Percentiles rank a stretch among this genome's conserved stretches.
Evolutionary conservation across 129 eudicot genomes (phyloP).

Genomic region (Saposhnikovia divaricata): DNA sequence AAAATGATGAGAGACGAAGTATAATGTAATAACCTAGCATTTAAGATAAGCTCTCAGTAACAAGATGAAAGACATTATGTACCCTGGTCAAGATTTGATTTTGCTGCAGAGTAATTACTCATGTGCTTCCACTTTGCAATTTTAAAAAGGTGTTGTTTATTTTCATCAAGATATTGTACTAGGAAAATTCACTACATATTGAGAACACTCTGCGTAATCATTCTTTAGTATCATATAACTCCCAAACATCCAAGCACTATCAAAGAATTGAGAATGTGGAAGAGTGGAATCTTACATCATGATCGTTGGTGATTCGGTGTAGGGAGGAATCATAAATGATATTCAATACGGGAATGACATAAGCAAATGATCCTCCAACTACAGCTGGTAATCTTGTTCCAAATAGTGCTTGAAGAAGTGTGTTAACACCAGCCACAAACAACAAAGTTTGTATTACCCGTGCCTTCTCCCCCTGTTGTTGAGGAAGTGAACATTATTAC

Average conservation of each 20-base stretch:
- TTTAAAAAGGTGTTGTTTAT: neutral
- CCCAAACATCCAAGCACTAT: neutral
- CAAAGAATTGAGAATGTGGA: neutral
- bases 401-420: constrained; percentile 86
- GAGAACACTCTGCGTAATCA: neutral
- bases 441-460: constrained; percentile 87
- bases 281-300: constrained; percentile 45
- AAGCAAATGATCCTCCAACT: constrained; percentile 94
- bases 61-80: neutral
- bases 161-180: neutral
- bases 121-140: neutral
- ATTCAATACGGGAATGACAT: constrained; percentile 74
- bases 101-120: neutral
- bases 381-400: constrained; percentile 96
- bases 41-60: neutral
- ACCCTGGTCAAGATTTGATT: neutral
- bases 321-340: constrained; percentile 78
- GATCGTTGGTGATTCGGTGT: constrained; percentile 58
- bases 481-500: constrained; percentile 16
- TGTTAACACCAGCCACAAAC: constrained; percentile 86
- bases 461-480: constrained; percentile 83
- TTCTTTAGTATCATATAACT: neutral
- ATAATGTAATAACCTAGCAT: neutral
- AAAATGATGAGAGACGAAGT: constrained; percentile 11
- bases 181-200: neutral